Conservation (phyloP, 495 filamentous ascomycete genomes). For the Xylaria venustula region DNA sequence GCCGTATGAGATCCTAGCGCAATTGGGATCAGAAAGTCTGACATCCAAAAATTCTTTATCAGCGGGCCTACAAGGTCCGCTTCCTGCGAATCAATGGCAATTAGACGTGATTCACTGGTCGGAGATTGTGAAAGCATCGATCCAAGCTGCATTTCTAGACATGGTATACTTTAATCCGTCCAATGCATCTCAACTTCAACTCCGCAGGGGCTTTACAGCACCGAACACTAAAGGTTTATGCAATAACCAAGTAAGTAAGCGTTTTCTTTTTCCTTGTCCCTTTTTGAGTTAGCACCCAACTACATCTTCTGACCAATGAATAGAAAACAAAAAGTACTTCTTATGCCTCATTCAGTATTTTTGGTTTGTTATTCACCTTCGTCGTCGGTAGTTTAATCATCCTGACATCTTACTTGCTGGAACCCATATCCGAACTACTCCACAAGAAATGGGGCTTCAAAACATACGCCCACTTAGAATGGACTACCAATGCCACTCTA, state of each 20-base stretch:
- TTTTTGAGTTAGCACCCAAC: too few relatives aligned
- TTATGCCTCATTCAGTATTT: not conserved
- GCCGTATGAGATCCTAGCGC: not conserved
- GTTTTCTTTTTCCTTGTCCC: too few relatives aligned
- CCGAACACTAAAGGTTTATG: not conserved
- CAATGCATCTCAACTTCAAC: not conserved
- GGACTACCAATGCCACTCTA: constrained; percentile 8
- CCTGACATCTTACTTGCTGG: not conserved
- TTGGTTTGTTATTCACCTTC: not conserved
- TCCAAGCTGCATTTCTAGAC: not conserved
- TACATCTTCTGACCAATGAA: too few relatives aligned
- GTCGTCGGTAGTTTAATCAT: not conserved
- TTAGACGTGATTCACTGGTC: not conserved
- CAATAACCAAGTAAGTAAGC: not conserved
- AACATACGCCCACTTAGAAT: constrained; percentile 7
- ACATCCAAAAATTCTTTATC: not conserved
- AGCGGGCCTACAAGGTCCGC: not conserved
- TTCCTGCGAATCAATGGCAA: not conserved
- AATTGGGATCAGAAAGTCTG: not conserved
- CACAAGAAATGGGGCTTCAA: not conserved
- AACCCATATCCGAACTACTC: not conserved
- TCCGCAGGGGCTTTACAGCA: not conserved
- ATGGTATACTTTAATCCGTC: not conserved
- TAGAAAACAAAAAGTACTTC: not conserved
- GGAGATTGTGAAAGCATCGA: not conserved